A percentile compares a stretch with the other conserved stretches of the same genome.
Conservation (phyloP, 192 early-diverging fungal species). For the Dimargaris verticillata region DNA sequence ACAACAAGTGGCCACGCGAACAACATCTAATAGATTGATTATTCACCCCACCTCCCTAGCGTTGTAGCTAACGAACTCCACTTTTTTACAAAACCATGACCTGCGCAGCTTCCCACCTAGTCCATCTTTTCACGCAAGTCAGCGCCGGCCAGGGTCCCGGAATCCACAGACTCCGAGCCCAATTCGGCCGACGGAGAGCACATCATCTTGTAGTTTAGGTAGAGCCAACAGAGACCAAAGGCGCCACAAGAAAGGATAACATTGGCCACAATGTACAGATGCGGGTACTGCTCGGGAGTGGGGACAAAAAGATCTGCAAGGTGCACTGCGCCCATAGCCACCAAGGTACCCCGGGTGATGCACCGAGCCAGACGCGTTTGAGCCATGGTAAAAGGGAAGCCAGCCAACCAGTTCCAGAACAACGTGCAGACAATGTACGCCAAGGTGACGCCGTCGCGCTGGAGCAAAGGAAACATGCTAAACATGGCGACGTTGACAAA, state of each 20-base stretch:
- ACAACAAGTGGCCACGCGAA: no score
- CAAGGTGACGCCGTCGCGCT: conserved; percentile 49
- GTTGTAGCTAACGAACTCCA: no score
- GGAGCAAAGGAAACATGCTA: conserved; percentile 77
- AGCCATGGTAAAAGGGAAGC: conserved; percentile 18
- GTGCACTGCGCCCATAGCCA: conserved; percentile 38
- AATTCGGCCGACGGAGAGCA: no score
- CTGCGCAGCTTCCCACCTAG: no score
- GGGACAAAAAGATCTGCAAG: conserved; percentile 34
- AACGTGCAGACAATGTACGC: conserved; percentile 50
- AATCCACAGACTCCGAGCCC: no score
- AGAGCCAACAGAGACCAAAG: conserved; percentile 46
- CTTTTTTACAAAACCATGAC: no score
- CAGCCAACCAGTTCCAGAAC: conserved; percentile 59
- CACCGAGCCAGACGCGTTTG: conserved; percentile 13
- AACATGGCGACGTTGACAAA: conserved; percentile 73
- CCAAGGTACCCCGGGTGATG: conserved; percentile 9
- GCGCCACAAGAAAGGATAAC: conserved; percentile 44
- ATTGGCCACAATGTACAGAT: conserved; percentile 70
- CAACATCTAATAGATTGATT: no score
- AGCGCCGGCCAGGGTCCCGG: no score
- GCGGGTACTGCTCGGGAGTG: conserved; percentile 55
- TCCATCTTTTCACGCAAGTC: no score
- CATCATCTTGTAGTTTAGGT: conserved; percentile 49
- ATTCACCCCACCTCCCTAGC: no score